Evolutionary conservation across 1,284 basidiomycete species (phyloP).

Genomic region (Ganoderma leucocontextum): DNA sequence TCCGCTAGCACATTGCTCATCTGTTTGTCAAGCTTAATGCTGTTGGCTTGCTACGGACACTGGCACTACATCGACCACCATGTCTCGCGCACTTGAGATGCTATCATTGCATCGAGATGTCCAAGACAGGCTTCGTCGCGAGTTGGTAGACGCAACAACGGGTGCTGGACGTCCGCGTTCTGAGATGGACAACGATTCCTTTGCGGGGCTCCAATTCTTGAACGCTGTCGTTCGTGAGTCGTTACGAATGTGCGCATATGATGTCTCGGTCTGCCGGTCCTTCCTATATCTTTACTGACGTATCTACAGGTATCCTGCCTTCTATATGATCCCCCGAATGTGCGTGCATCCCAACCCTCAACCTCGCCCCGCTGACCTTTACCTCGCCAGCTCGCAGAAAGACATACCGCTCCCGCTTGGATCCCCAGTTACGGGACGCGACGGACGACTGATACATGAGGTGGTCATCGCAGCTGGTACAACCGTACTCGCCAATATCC

Average conservation of each 20-base stretch:
- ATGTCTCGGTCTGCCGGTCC: background rate
- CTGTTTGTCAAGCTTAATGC: background rate
- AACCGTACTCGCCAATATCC: conserved; percentile 23
- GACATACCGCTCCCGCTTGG: conserved; percentile 19
- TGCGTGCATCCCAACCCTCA: background rate
- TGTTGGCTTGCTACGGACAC: background rate
- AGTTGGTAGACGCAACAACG: conserved; percentile 35
- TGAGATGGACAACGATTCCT: conserved; percentile 33
- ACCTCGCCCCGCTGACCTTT: conserved; percentile 43
- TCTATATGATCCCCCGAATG: conserved; percentile 22
- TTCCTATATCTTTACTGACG: background rate
- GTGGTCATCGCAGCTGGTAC: conserved; percentile 27
- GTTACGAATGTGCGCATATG: conserved; percentile 43
- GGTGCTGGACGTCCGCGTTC: conserved; percentile 20
- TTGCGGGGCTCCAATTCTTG: conserved; percentile 51
- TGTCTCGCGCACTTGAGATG: conserved; percentile 1
- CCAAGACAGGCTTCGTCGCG: conserved; percentile 38
- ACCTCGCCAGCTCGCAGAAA: conserved; percentile 35
- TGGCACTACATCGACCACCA: background rate
- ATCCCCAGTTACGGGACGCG: conserved; percentile 7
- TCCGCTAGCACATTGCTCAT: background rate
- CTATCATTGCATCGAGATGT: conserved; percentile 28
- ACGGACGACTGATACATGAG: conserved; percentile 10
- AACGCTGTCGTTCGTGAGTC: conserved; percentile 56
- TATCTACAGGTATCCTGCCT: conserved; percentile 15